A percentile compares a stretch with the other conserved stretches of the same genome.
Evolutionary conservation across 345 rosid genomes (phyloP).

Genomic region (Lepidium aucheri): DNA sequence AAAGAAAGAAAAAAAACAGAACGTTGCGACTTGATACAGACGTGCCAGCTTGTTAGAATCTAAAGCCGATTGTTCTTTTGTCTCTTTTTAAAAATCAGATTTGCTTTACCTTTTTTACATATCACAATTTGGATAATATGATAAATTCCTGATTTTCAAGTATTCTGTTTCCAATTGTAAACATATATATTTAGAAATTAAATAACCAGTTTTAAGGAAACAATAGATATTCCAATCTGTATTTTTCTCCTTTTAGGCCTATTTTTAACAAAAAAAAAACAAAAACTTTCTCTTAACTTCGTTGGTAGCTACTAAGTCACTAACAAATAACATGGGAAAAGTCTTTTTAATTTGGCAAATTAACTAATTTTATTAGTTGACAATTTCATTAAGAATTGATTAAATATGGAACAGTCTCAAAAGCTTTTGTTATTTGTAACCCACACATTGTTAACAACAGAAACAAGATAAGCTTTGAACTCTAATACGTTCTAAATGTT

Average conservation of each 20-base stretch:
- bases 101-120: not conserved
- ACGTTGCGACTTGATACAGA: constrained; percentile 8
- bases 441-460: not conserved
- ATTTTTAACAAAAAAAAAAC: not conserved
- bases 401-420: not conserved
- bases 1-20: not conserved
- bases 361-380: constrained; percentile 1
- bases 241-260: not conserved
- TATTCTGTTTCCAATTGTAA: not conserved
- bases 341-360: not conserved
- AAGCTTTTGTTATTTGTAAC: not conserved
- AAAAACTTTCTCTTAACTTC: not conserved
- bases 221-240: not conserved
- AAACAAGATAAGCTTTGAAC: not conserved
- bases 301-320: constrained; percentile 5
- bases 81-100: not conserved
- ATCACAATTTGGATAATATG: not conserved
- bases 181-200: not conserved
- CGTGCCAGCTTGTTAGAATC: constrained; percentile 29
- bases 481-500: not conserved
- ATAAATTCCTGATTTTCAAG: not conserved
- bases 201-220: not conserved
- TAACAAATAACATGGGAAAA: not conserved
- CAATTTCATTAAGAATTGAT: not conserved
- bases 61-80: constrained; percentile 1